These are phyloP conservation scores for Paecilomyces formosus DNA, from an alignment of 2,329 filamentous ascomycete species.

Conservation along the genomic window DNA sequence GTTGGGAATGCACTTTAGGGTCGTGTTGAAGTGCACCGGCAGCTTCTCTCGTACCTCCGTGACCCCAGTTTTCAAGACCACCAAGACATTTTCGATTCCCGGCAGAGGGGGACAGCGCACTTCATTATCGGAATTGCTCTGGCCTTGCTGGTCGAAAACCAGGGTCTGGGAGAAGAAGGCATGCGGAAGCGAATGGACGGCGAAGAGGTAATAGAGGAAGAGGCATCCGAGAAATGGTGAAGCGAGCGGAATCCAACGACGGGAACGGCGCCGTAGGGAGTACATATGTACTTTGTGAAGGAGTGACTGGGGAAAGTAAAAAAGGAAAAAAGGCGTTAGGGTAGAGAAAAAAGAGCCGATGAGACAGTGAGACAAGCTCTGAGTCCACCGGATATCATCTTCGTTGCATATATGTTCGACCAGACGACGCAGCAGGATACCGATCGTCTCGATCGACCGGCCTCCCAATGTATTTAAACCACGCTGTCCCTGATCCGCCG, in stretches of 20 bases:
- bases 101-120: constrained; percentile 26
- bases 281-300: constrained; percentile 22
- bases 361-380: not conserved
- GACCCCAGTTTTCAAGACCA: constrained; percentile 53
- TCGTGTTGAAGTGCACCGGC: constrained; percentile 47
- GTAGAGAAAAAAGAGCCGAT: not conserved
- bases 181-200: constrained; percentile 51
- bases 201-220: constrained; percentile 51
- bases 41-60: constrained; percentile 50
- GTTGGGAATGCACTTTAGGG: constrained; percentile 48
- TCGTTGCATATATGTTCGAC: not conserved
- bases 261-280: constrained; percentile 34
- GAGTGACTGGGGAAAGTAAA: not conserved
- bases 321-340: not conserved
- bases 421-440: not conserved
- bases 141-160: constrained; percentile 1
- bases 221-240: constrained; percentile 50
- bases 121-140: not conserved
- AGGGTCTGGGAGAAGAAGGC: constrained; percentile 3
- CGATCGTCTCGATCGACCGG: not conserved
- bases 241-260: constrained; percentile 36
- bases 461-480: not conserved
- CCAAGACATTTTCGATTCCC: constrained; percentile 46
- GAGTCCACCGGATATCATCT: not conserved
- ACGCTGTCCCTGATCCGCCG: not conserved